Base-by-base conservation (phyloP, 331 rosid genomes). In the Cydonia oblonga region DNA sequence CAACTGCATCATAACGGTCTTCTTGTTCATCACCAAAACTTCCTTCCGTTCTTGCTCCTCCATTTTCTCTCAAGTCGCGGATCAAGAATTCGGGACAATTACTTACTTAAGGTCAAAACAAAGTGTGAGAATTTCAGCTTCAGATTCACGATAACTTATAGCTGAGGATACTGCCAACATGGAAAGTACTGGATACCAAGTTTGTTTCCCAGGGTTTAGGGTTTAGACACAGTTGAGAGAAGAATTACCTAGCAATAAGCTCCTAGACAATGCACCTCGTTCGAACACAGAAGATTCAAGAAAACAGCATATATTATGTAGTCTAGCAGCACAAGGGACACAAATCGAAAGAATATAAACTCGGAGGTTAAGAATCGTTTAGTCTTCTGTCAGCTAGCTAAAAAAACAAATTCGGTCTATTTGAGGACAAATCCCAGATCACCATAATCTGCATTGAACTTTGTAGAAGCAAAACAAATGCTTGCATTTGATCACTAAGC, bases 1-100 rank as follows among this genome's bases (percentile, higher is more conserved):
- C 85, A 69, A 81, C 46, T 2, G 85, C 71, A 64, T 73, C 85
- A 18, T 68, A 77, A 57, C 72, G 22, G 35, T 32, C 56, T 35
- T 69, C 80, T 38, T 69, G 77, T 69, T 44, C 77, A 69, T 75
- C 57, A 29, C 54, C 76, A 33, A 64, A 20, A 32, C 32, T 35
- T 35, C 11, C 66, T 5, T 56, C 35, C 19, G 4, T 6, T 3
- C 29, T 29, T 30, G 52, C 12, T 54, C 15, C 16, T 70, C 75
- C 79, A 70, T 69, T 72, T 40, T 44, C 16, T 51, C 53, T 51
- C 29, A 19, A 57, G 54, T 33, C 75, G 8, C 54, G 35, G 32
- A 70, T 14, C 11, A 70, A 53, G 53, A 70, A 22, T 35, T 33
- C 4, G 2, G 11, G 54, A 11, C 51, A 35, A 7, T 69, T 53